These are phyloP conservation scores for Phytophthora ohioensis DNA, from an alignment of 352 stramenopile genomes.

Conservation along the genomic window DNA sequence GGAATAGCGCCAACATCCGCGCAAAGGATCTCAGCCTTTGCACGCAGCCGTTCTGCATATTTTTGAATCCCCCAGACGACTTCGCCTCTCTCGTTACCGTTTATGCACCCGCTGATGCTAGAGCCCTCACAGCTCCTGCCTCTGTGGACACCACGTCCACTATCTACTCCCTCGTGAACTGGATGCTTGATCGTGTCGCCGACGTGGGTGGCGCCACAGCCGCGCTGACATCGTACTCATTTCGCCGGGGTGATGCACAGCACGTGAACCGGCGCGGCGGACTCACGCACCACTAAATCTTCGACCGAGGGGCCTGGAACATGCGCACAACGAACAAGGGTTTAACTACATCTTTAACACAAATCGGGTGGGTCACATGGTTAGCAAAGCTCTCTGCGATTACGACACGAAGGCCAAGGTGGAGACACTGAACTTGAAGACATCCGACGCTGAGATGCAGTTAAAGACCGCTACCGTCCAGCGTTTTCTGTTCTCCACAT, in stretches of 20 bases:
- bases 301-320: constrained; percentile 24
- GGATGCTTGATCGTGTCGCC: constrained; percentile 14
- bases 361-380: not conserved
- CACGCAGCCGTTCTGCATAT: too few species aligned
- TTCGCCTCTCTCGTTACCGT: too few species aligned
- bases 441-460: constrained; percentile 12
- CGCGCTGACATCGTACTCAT: constrained; percentile 31
- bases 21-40: too few species aligned
- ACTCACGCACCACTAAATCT: not conserved
- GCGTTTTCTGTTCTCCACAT: constrained; percentile 18
- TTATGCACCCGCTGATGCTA: too few species aligned
- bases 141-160: not conserved
- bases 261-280: constrained; percentile 16
- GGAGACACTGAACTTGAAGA: not conserved
- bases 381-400: not conserved
- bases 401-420: not conserved
- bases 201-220: constrained; percentile 11
- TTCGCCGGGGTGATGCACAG: constrained; percentile 21
- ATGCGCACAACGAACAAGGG: constrained; percentile 30
- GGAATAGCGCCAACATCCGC: too few species aligned
- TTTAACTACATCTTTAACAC: constrained; percentile 28
- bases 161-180: constrained; percentile 38
- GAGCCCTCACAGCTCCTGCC: not conserved
- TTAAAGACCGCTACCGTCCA: not conserved
- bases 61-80: not conserved